Conservation (phyloP, 805 yeast genomes). For the Candida parachauliodes region DNA sequence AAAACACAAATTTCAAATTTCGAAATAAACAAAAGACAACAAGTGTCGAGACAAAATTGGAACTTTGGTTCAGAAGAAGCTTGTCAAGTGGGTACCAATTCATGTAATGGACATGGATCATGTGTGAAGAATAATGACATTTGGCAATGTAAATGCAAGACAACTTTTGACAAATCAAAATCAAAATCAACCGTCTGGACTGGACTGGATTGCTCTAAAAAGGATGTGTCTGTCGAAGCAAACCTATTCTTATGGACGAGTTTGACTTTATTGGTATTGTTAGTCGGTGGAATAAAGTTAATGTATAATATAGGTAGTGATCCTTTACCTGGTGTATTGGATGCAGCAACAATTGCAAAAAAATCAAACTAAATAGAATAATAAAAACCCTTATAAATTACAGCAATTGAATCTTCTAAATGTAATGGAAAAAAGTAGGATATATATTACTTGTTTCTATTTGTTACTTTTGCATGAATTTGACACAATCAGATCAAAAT, state of each 20-base stretch:
- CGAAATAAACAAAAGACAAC: slow-evolving; percentile 1
- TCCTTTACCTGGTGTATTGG: slow-evolving; percentile 65
- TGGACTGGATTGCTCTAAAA: slow-evolving; percentile 61
- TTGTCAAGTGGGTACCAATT: slow-evolving; percentile 44
- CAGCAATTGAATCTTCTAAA: no score
- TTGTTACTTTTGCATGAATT: no score
- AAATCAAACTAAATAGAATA: slow-evolving; percentile 19
- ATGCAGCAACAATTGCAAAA: slow-evolving; percentile 50
- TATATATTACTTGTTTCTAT: no score
- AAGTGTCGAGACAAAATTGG: background rate
- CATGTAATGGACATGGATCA: slow-evolving; percentile 53
- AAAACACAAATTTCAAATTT: slow-evolving; percentile 12
- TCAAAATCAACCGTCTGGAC: slow-evolving; percentile 52
- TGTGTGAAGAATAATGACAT: slow-evolving; percentile 38
- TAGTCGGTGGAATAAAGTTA: slow-evolving; percentile 52
- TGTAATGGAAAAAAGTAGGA: no score
- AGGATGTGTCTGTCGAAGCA: slow-evolving; percentile 62
- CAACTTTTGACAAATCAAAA: slow-evolving; percentile 39
- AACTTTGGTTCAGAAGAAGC: slow-evolving; percentile 36
- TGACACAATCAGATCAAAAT: no score
- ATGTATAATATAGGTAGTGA: slow-evolving; percentile 53
- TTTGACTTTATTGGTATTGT: slow-evolving; percentile 42
- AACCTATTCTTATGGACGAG: slow-evolving; percentile 69
- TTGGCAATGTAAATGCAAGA: slow-evolving; percentile 50
- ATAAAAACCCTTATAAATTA: background rate